Percentiles rank a stretch among this genome's conserved stretches.
phyloP scores from a whole-genome alignment of 202 grass and related monocot species.

The Schoenoplectus triqueter region DNA sequence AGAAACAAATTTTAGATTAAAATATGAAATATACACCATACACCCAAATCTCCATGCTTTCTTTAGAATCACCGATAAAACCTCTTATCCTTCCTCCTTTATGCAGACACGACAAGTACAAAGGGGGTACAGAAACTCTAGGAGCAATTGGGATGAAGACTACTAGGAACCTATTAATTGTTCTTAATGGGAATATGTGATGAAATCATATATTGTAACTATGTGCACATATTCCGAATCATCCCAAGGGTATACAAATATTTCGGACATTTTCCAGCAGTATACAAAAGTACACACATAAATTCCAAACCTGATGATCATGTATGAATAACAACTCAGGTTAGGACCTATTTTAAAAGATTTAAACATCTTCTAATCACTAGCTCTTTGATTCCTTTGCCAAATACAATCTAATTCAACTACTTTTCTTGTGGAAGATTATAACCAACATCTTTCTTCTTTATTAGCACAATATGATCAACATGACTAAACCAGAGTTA shows the following conservation, averaged over 20 bases:
- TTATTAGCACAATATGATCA: not conserved
- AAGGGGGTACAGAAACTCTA: not conserved
- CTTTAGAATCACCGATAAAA: not conserved
- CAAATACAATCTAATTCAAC: not conserved
- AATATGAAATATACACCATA: not conserved
- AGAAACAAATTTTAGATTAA: not conserved
- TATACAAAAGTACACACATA: not conserved
- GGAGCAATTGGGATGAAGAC: not conserved
- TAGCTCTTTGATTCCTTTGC: slow-evolving; percentile 1
- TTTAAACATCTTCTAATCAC: slow-evolving; percentile 2
- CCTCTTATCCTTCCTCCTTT: not conserved
- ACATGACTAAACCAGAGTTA: not conserved
- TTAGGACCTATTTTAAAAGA: not conserved
- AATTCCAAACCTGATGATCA: not conserved
- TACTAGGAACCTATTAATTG: not conserved
- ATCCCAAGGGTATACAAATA: not conserved
- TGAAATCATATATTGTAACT: not conserved
- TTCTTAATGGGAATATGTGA: not conserved
- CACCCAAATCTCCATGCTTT: not conserved
- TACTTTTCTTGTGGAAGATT: not conserved
- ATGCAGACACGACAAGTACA: not conserved
- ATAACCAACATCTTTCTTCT: not conserved
- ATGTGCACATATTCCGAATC: not conserved
- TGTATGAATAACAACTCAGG: not conserved
- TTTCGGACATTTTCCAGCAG: not conserved